Conservation (phyloP, 2,329 filamentous ascomycete genomes). For the Daldinia sp. region DNA sequence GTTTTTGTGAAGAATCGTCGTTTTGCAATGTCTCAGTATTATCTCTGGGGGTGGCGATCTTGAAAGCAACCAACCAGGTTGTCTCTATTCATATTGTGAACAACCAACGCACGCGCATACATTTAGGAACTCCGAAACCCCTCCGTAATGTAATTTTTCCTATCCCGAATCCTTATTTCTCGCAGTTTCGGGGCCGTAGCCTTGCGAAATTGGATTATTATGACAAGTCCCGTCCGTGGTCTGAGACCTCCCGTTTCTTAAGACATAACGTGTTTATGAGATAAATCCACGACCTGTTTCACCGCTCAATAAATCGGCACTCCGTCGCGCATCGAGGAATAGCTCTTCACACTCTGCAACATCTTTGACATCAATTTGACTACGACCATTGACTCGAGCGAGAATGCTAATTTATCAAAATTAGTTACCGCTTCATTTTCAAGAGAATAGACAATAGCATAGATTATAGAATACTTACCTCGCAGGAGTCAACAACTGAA, state of each 20-base stretch:
- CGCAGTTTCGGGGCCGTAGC: conserved; percentile 30
- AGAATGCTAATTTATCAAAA: conserved; percentile 74
- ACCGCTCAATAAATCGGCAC: conserved; percentile 75
- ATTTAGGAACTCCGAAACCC: conserved; percentile 46
- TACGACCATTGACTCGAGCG: conserved; percentile 83
- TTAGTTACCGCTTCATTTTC: conserved; percentile 47
- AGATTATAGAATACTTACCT: conserved; percentile 63
- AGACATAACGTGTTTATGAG: conserved; percentile 58
- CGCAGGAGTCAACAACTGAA: conserved; percentile 90
- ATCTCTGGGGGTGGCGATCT: conserved; percentile 33
- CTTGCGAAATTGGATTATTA: conserved; percentile 47
- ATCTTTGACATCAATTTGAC: conserved; percentile 81
- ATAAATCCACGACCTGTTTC: conserved; percentile 75
- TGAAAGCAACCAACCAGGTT: conserved; percentile 40
- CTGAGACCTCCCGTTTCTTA: conserved; percentile 39
- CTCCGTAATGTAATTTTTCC: conserved; percentile 41
- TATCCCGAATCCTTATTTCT: conserved; percentile 30
- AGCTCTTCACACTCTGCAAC: conserved; percentile 85
- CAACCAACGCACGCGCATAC: conserved; percentile 33
- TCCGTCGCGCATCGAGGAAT: conserved; percentile 85
- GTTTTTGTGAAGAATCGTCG: conserved; percentile 27
- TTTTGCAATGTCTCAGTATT: conserved; percentile 41
- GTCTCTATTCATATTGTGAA: conserved; percentile 28
- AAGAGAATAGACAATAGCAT: conserved; percentile 6
- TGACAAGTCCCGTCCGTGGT: conserved; percentile 41